Conservation (phyloP, 1,139 yeast genomes). For the Candida pseudoviswanathii region DNA sequence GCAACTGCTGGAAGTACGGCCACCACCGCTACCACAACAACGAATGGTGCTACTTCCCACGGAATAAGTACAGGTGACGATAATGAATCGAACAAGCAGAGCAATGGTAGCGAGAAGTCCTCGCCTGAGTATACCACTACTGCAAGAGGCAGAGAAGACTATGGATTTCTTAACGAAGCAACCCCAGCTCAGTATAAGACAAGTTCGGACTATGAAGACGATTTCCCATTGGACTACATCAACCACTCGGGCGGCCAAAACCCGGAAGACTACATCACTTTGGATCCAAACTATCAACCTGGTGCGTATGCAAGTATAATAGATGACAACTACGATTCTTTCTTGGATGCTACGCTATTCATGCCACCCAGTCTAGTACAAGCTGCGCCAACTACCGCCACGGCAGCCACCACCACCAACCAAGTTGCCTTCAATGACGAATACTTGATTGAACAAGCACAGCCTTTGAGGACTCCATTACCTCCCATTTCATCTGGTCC, state of each 20-base stretch:
- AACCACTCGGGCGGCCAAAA: conserved; percentile 9
- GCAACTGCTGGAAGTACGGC: neutral
- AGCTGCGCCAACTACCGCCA: conserved; percentile 6
- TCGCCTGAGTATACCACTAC: conserved; percentile 24
- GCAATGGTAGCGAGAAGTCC: conserved; percentile 12
- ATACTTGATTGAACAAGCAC: conserved; percentile 51
- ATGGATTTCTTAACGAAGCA: conserved; percentile 25
- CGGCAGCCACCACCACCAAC: conserved; percentile 20
- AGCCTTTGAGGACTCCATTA: conserved; percentile 34
- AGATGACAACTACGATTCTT: conserved; percentile 30
- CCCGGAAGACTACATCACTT: conserved; percentile 34
- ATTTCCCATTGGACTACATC: conserved; percentile 70
- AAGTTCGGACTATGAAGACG: conserved; percentile 49
- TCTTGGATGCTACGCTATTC: conserved; percentile 33
- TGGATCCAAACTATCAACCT: conserved; percentile 34
- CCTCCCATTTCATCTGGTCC: conserved; percentile 19
- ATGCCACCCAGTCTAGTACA: conserved; percentile 14
- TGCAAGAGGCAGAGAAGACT: conserved; percentile 16
- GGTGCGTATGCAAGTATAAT: conserved; percentile 23
- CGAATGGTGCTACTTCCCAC: neutral
- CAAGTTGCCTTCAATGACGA: conserved; percentile 45
- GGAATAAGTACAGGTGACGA: conserved; percentile 2
- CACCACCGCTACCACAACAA: neutral
- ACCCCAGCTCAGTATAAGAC: conserved; percentile 29
- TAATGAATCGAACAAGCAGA: conserved; percentile 7